Evolutionary conservation across 2,329 filamentous ascomycete species (phyloP).

Genomic region (Colletotrichum coccodes): DNA sequence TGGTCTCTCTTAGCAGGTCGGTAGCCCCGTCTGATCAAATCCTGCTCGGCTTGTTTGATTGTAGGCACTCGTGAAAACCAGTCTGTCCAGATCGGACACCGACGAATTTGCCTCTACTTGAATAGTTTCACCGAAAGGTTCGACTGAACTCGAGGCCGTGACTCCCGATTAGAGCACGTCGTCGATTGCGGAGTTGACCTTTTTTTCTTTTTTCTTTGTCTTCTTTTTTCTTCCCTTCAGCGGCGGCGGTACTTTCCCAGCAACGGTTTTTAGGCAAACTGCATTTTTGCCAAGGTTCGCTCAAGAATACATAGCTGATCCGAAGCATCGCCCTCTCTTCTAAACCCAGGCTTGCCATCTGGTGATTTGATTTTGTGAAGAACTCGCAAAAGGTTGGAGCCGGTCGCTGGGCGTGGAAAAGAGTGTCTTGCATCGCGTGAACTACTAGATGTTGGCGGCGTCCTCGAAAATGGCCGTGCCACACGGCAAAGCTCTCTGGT

Average conservation of each 20-base stretch:
- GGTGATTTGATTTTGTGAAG: neutral
- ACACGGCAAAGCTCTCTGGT: constrained; percentile 45
- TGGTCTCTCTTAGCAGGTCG: constrained; percentile 12
- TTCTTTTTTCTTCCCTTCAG: no score
- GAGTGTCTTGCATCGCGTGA: constrained; percentile 12
- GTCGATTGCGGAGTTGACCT: no score
- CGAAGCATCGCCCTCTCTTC: neutral
- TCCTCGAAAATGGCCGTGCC: constrained; percentile 44
- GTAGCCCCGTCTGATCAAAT: constrained; percentile 9
- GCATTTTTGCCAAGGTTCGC: neutral
- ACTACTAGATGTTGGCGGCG: neutral
- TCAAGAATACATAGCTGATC: neutral
- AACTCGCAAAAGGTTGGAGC: neutral
- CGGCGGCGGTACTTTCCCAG: neutral
- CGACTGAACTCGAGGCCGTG: neutral
- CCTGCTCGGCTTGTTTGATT: neutral
- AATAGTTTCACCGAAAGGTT: neutral
- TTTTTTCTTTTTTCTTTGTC: no score
- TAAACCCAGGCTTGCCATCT: neutral
- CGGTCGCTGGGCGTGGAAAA: neutral
- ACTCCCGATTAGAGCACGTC: neutral
- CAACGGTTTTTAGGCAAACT: neutral
- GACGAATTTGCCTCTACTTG: neutral
- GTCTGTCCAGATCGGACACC: neutral
- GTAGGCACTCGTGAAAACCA: neutral